Base-by-base conservation (phyloP, 148 eudicot genomes). In the Drosera capensis region DNA sequence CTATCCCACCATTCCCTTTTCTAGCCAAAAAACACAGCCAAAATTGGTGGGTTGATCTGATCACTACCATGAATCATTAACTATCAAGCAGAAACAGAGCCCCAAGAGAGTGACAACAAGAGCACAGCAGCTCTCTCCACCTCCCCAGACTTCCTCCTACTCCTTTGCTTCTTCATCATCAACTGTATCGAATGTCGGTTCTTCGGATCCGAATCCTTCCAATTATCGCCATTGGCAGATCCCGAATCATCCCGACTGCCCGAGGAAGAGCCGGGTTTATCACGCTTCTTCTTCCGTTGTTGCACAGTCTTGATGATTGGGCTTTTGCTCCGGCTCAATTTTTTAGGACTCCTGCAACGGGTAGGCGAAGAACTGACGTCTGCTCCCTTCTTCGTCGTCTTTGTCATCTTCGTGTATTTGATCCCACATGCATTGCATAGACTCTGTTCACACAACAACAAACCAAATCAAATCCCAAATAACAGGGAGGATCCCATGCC, bases 371-470 rank as follows among this genome's bases (percentile, higher is more conserved):
- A n/a, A n/a, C n/a, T n/a, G n/a, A n/a, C n/a, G n/a, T n/a, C 53
- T 31, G 52, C 28, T 63, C 58, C 25, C 37, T 26, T 5, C 8
- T 56, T 17, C 25, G 23, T 15, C 20, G 50, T 47, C 13, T 55
- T 55, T 31, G 31, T 67, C 48, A 66, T 79, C 72, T 79, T 79
- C 31, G 77, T 72, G 52, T 65, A 59, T 25, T 67, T 66, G 15
- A 79, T 79, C 57, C 87, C 87, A 56, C 87, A 79, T 4, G 87
- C 87, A 62, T 79, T 79, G 43, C 87, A 75, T 19, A 79, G 59
- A 11, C 82, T 68, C 87, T 79, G 77, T 1, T 39, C 5, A 34
- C 11, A 11, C 13, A 6, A 28, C 7, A 11, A 5, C 38, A 4
- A 34, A 34, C 11, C 5, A 34, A n/a, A 34, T 34, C 3, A 34